Conservation (phyloP, 345 rosid species). For the Salix suchowensis region DNA sequence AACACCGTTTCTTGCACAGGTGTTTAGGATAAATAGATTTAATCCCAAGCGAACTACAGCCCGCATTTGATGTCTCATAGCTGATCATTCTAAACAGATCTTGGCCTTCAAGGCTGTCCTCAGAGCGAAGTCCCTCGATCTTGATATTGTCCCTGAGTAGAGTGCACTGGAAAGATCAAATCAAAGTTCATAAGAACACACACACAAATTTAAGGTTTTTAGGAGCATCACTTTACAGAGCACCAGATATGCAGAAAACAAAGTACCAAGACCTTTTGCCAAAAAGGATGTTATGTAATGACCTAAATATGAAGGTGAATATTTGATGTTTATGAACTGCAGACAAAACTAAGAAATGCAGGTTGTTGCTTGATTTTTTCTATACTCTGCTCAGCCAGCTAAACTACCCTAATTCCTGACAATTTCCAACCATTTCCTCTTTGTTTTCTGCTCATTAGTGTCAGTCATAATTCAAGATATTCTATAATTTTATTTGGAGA, state of each 20-base stretch:
- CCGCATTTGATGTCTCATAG: constrained; percentile 21
- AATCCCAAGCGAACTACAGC: constrained; percentile 12
- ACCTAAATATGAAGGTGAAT: neutral
- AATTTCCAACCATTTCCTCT: neutral
- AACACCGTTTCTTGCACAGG: constrained; percentile 20
- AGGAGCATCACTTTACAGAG: neutral
- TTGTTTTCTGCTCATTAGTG: neutral
- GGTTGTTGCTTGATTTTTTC: neutral
- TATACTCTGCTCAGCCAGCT: neutral
- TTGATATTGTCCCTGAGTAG: constrained; percentile 78
- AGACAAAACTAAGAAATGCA: neutral
- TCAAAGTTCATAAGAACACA: constrained; percentile 71
- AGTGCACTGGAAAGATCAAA: constrained; percentile 88
- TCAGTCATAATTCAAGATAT: neutral
- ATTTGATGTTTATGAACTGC: neutral
- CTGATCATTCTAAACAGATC: constrained; percentile 11
- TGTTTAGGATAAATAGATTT: constrained; percentile 25
- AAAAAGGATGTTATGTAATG: neutral
- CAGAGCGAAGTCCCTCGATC: constrained; percentile 40
- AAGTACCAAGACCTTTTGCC: neutral
- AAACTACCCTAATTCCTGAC: neutral
- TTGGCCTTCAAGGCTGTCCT: constrained; percentile 24
- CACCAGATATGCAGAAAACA: neutral
- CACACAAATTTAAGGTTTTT: constrained; percentile 3
- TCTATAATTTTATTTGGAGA: neutral